Evolutionary conservation across 1,139 yeast genomes (phyloP).

Genomic region (Pichia cactophila): DNA sequence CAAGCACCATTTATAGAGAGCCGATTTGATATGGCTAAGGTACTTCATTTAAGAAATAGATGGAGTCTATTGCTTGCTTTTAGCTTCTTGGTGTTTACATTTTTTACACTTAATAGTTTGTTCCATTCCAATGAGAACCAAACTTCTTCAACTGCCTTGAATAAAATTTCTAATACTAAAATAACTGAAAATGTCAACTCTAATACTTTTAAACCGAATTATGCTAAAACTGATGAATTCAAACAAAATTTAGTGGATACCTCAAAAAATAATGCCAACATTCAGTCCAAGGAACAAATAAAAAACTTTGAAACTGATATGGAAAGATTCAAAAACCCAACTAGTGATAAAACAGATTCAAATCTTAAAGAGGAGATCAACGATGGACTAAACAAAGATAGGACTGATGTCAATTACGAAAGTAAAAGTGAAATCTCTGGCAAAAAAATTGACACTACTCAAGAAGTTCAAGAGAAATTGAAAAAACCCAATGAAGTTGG

Average conservation of each 20-base stretch:
- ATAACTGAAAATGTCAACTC: too few relatives aligned
- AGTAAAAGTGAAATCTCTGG: background rate
- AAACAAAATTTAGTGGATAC: background rate
- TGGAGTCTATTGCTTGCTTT: background rate
- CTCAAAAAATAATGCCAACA: background rate
- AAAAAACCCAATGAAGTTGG: background rate
- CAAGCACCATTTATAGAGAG: too few relatives aligned
- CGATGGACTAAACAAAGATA: background rate
- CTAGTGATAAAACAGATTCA: background rate
- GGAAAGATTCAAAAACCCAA: background rate
- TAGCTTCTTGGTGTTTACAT: background rate
- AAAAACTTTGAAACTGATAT: background rate
- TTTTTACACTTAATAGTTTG: background rate
- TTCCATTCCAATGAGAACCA: background rate
- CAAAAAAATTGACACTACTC: too few relatives aligned
- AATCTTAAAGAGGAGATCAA: background rate
- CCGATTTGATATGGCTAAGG: background rate
- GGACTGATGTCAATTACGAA: too few relatives aligned
- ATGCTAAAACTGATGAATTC: too few relatives aligned
- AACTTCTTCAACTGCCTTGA: background rate
- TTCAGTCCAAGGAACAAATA: background rate
- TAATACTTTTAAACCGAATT: too few relatives aligned
- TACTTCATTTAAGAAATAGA: background rate
- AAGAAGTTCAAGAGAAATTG: background rate
- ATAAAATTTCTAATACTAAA: background rate